Base-by-base conservation (phyloP, 129 eudicot genomes). In the Apium graveolens region DNA sequence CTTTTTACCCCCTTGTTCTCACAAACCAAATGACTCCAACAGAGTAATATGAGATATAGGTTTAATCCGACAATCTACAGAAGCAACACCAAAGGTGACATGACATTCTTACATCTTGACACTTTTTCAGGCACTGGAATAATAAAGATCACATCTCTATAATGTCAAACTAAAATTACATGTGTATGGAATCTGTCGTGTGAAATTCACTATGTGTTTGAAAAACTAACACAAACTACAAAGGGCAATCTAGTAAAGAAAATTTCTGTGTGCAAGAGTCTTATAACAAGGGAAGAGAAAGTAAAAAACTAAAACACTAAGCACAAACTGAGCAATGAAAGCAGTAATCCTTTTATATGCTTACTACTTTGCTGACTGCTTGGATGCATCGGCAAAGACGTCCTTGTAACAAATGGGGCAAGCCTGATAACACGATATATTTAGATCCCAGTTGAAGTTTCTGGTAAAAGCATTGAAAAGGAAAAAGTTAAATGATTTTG, bases 331-430 rank as follows among this genome's bases (percentile, higher is more conserved):
- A 70, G 44, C 27, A 70, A 70, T 7, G 26, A 38, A 70, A 68
- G 77, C 35, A 69, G 44, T 7, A 41, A 27, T 49, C 75, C 82
- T 74, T 66, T 66, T 66, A 5, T 35, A 76, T 76, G 51, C 53
- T 73, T 78, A 80, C 79, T 86, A 80, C 49, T 83, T 41, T 75
- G 68, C 83, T 89, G 68, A 88, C 48, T 79, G 81, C 83, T 89
- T 91, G 37, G 97, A 83, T 48, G 79, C 83, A 77, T 79, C 76
- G 55, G 82, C 73, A 71, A 80, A 78, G 83, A 91, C 97, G 63
- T 92, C 96, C 86, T 85, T 89, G 90, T 92, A 92, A 82, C 97
- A 92, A 76, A 92, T 88, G 49, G 97, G 97, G 87, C 97, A 92
- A 31, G 97, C 97, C 97, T 92, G 92, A 73, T 34, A 79, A 62